phyloP scores from a whole-genome alignment of 768 basidiomycete genomes.

The Amanita molliuscula region DNA sequence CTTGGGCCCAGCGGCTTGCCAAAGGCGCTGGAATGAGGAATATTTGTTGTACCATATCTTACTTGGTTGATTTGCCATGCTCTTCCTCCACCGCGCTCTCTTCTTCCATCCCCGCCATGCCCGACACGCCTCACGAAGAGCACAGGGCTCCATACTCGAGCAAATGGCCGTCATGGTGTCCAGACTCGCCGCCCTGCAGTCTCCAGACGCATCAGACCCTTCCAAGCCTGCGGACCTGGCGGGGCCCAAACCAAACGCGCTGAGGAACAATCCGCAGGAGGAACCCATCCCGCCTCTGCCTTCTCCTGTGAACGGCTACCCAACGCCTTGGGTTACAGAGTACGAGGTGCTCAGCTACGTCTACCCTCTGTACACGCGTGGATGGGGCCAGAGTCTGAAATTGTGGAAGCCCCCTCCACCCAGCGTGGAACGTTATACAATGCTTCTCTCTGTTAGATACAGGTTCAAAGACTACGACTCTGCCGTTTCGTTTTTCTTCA shows the following conservation, averaged over 20 bases:
- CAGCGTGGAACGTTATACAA: not conserved
- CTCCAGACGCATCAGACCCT: not conserved
- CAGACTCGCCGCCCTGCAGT: not conserved
- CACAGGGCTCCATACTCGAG: not conserved
- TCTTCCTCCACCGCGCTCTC: not conserved
- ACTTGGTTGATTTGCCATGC: not conserved
- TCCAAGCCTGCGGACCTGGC: not conserved
- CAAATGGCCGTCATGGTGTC: slow-evolving; percentile 4
- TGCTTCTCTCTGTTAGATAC: slow-evolving; percentile 4
- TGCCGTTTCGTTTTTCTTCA: slow-evolving; percentile 3
- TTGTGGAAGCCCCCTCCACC: not conserved
- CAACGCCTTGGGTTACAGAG: slow-evolving; percentile 7
- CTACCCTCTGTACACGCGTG: slow-evolving; percentile 3
- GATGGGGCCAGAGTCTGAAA: slow-evolving; percentile 5
- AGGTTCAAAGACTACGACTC: slow-evolving; percentile 4
- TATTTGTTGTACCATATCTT: not conserved
- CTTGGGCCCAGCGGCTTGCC: slow-evolving; percentile 66
- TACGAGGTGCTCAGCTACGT: slow-evolving; percentile 2
- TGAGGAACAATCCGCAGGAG: not conserved
- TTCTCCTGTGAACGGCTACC: not conserved
- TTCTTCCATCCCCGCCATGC: not conserved
- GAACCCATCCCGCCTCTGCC: slow-evolving; percentile 3
- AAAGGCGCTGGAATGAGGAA: slow-evolving; percentile 29
- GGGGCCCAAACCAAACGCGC: slow-evolving; percentile 5
- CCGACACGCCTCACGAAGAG: not conserved